phyloP scores from a whole-genome alignment of 2,329 filamentous ascomycete genomes.

The Aspergillus felis region DNA sequence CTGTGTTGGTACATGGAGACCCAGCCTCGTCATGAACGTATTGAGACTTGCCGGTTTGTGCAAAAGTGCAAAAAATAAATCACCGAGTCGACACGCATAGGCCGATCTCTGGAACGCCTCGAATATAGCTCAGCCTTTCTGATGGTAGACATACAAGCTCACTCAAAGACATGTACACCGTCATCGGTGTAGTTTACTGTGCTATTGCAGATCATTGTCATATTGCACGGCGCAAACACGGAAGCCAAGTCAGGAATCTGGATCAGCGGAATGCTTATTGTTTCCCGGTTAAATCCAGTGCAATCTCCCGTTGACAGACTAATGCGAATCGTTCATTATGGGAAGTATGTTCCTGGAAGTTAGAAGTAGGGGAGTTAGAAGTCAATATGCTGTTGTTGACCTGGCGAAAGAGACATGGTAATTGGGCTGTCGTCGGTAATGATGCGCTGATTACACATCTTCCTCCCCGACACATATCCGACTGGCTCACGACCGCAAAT shows the following conservation, averaged over 20 bases:
- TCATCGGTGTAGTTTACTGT: not conserved
- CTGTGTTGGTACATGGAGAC: not conserved
- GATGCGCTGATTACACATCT: not conserved
- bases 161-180: not conserved
- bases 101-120: too few relatives aligned
- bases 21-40: not conserved
- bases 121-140: too few relatives aligned
- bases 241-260: too few relatives aligned
- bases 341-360: not conserved
- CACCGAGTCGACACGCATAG: too few relatives aligned
- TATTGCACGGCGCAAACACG: not conserved
- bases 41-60: not conserved
- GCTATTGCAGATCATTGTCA: not conserved
- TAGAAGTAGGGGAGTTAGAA: not conserved
- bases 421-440: not conserved
- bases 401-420: not conserved
- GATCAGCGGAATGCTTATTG: too few relatives aligned
- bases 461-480: too few relatives aligned
- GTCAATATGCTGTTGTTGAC: not conserved
- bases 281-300: too few relatives aligned
- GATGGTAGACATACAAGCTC: not conserved
- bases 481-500: not conserved
- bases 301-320: too few relatives aligned
- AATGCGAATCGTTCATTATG: not conserved
- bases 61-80: not conserved